A percentile compares a stretch with the other conserved stretches of the same genome.
These are phyloP conservation scores for Pelargonium citronellum DNA, from an alignment of 441 rosid genomes.

Conservation along the genomic window DNA sequence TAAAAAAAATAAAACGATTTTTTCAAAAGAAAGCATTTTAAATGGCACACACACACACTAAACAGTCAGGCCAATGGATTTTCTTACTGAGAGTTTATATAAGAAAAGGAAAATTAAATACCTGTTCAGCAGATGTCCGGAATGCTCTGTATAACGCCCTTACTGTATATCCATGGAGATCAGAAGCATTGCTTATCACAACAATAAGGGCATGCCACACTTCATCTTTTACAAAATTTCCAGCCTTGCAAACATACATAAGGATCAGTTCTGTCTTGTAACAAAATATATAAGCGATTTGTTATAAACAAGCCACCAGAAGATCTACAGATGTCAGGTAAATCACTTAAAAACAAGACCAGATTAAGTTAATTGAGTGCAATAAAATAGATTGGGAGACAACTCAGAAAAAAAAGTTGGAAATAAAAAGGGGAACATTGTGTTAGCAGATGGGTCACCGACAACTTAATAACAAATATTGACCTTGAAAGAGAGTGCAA, in stretches of 20 bases:
- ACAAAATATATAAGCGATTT: slow-evolving; percentile 14
- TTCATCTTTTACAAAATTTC: slow-evolving; percentile 95
- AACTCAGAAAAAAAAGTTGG: background rate
- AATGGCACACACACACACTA: background rate
- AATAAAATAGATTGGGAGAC: background rate
- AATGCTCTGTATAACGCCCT: slow-evolving; percentile 80
- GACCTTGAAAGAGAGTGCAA: background rate
- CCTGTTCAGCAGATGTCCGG: slow-evolving; percentile 79
- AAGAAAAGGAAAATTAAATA: slow-evolving; percentile 21
- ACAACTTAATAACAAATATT: background rate
- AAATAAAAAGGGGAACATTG: background rate
- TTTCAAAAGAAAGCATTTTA: slow-evolving; percentile 10
- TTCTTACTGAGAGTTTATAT: background rate
- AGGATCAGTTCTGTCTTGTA: slow-evolving; percentile 28
- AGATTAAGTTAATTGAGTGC: slow-evolving; percentile 9
- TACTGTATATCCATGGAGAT: slow-evolving; percentile 91
- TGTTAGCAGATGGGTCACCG: no score
- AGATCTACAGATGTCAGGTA: slow-evolving; percentile 5
- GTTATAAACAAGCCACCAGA: slow-evolving; percentile 14
- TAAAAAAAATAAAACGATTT: slow-evolving; percentile 21
- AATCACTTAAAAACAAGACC: background rate
- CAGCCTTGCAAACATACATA: slow-evolving; percentile 73
- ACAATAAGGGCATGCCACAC: slow-evolving; percentile 93
- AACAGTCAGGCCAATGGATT: background rate
- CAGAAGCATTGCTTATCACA: slow-evolving; percentile 87